Conservation (phyloP, 2,329 filamentous ascomycete genomes). For the Cercospora zeina region DNA sequence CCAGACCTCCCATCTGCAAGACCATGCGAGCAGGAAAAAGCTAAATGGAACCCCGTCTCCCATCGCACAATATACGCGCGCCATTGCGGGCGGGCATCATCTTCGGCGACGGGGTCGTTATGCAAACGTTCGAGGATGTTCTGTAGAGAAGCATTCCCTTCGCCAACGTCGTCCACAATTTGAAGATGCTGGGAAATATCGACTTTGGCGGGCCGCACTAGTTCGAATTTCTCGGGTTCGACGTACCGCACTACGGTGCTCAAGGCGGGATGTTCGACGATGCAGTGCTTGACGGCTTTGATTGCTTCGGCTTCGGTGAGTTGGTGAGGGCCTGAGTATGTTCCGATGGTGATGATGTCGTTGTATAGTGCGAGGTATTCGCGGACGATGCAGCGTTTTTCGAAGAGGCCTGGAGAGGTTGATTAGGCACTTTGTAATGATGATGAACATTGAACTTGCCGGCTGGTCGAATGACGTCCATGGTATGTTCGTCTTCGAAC, state of each 20-base stretch:
- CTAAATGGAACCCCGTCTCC: slow-evolving; percentile 30
- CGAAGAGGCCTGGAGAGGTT: slow-evolving; percentile 26
- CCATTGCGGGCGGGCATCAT: slow-evolving; percentile 45
- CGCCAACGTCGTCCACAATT: slow-evolving; percentile 29
- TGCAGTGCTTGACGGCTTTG: slow-evolving; percentile 44
- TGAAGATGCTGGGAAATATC: slow-evolving; percentile 47
- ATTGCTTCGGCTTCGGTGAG: slow-evolving; percentile 30
- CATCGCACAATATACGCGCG: slow-evolving; percentile 24
- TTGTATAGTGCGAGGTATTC: slow-evolving; percentile 48
- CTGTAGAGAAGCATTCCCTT: slow-evolving; percentile 32
- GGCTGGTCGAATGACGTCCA: slow-evolving; percentile 21
- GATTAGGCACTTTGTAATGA: not conserved
- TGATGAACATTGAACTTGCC: slow-evolving; percentile 7
- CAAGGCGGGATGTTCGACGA: slow-evolving; percentile 45
- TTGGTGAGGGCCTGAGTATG: slow-evolving; percentile 35
- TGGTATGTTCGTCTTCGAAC: not conserved
- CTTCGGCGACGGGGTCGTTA: slow-evolving; percentile 39
- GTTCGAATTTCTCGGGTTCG: slow-evolving; percentile 44
- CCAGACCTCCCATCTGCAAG: slow-evolving; percentile 50
- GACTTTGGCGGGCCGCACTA: slow-evolving; percentile 37
- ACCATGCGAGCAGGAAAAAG: slow-evolving; percentile 49
- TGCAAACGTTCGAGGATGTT: slow-evolving; percentile 37
- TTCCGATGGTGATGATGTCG: slow-evolving; percentile 43
- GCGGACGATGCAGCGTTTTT: slow-evolving; percentile 46
- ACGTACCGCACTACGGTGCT: slow-evolving; percentile 42